Conservation (phyloP, 176 grass and related monocot genomes). For the Zea mays region Zm-B73-REFERENCE-NAM-5.0 NC_050097.1:79364501-79365000, state of each 20-base stretch:
- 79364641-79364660: too few relatives aligned
- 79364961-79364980: constrained; percentile 2
- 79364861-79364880: not conserved
- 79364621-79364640: too few relatives aligned
- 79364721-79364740: not conserved
- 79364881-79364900: not conserved
- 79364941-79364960: not conserved
- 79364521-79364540: too few relatives aligned
- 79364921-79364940: not conserved
- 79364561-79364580: too few relatives aligned
- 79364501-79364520: too few relatives aligned
- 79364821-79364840: not conserved
- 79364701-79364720: not conserved
- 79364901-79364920: not conserved
- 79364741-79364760: constrained; percentile 12
- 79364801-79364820: not conserved
- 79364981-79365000: constrained; percentile 4
- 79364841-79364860: not conserved
- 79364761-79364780: constrained; percentile 26
- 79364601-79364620: too few relatives aligned
- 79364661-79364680: too few relatives aligned
- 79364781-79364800: not conserved
- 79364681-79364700: too few relatives aligned
- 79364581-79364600: too few relatives aligned
- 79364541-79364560: too few relatives aligned